Percentiles rank a stretch among this genome's conserved stretches.
phyloP scores from a whole-genome alignment of 2,329 filamentous ascomycete genomes.

The Apiospora phragmitis region DNA sequence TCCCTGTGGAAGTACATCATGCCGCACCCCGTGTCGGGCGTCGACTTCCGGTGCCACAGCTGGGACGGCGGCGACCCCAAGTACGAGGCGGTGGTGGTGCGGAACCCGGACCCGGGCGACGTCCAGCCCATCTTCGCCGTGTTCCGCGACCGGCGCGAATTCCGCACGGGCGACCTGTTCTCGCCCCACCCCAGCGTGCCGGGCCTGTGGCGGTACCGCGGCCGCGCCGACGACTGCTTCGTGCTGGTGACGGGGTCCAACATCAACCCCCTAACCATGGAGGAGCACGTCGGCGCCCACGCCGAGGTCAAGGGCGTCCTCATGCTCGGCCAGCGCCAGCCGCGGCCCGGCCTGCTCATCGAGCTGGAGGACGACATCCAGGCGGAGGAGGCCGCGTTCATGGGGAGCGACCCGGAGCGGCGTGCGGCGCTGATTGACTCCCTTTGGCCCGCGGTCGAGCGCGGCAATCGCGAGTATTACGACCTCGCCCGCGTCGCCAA shows the following conservation, averaged over 20 bases:
- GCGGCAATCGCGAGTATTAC: conserved; percentile 43
- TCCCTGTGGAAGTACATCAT: too few species aligned
- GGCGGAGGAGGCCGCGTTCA: conserved; percentile 29
- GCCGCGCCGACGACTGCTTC: conserved; percentile 31
- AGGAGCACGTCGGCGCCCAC: conserved; percentile 38
- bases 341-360: conserved; percentile 48
- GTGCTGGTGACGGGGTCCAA: conserved; percentile 34
- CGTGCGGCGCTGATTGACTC: conserved; percentile 40
- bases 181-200: conserved; percentile 24
- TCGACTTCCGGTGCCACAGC: conserved; percentile 45
- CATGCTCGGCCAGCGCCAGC: conserved; percentile 42
- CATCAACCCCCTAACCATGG: conserved; percentile 30
- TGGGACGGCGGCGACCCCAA: conserved; percentile 23
- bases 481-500: conserved; percentile 37
- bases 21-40: too few species aligned
- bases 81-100: conserved; percentile 27
- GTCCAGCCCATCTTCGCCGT: conserved; percentile 20
- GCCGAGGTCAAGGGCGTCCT: conserved; percentile 41
- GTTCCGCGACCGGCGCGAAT: conserved; percentile 21
- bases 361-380: conserved; percentile 36
- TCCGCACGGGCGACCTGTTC: conserved; percentile 27
- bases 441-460: conserved; percentile 44
- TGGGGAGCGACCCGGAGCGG: too few species aligned
- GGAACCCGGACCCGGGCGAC: conserved; percentile 13
- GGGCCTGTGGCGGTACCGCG: conserved; percentile 27